Evolutionary conservation across 345 rosid genomes (phyloP).

Genomic region (Salix suchowensis): DNA sequence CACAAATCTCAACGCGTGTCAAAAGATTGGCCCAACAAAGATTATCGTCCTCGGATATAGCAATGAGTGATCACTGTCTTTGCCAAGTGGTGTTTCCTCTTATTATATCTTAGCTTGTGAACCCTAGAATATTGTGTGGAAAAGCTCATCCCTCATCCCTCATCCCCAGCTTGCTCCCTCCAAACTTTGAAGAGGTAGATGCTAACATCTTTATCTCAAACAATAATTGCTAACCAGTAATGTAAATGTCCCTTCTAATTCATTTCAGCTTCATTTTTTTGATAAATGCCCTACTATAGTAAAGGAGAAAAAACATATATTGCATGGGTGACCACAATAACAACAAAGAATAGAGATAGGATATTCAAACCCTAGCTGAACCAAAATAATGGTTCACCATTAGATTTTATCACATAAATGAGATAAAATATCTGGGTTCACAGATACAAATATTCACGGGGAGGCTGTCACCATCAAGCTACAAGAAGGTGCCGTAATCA

Average conservation of each 20-base stretch:
- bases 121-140: constrained; percentile 18
- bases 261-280: too few relatives aligned
- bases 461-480: constrained; percentile 1
- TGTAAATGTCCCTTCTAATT: too few relatives aligned
- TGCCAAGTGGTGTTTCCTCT: constrained; percentile 39
- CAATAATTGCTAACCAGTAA: too few relatives aligned
- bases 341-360: not conserved
- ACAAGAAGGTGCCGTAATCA: constrained; percentile 1
- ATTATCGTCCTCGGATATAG: constrained; percentile 68
- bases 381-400: not conserved
- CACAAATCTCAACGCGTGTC: constrained; percentile 41
- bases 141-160: constrained; percentile 15
- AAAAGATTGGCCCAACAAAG: constrained; percentile 37
- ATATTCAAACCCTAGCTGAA: not conserved
- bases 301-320: not conserved
- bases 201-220: too few relatives aligned
- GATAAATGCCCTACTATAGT: too few relatives aligned
- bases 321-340: not conserved
- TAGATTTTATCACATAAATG: not conserved
- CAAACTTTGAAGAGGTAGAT: not conserved
- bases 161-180: not conserved
- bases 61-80: constrained; percentile 47
- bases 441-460: constrained; percentile 14
- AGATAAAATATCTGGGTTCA: constrained; percentile 6
- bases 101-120: constrained; percentile 12